Evolutionary conservation across 805 yeast genomes (phyloP).

Genomic region (Komagataella phaffii): DNA sequence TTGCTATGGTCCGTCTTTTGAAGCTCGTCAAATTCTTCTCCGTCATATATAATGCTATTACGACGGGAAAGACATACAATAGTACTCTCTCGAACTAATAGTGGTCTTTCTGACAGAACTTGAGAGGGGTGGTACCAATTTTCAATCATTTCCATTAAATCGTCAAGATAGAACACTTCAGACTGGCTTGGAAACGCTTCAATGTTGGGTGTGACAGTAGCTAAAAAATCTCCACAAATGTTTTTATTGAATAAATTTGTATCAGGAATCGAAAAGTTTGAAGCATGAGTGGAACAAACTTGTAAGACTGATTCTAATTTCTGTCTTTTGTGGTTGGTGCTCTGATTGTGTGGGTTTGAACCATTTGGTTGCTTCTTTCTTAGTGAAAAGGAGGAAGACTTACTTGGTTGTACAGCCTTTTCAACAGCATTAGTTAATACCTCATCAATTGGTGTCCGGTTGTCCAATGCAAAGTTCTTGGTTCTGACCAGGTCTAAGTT

Average conservation of each 20-base stretch:
- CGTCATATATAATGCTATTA: slow-evolving; percentile 17
- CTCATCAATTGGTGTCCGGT: neutral
- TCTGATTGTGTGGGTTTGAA: neutral
- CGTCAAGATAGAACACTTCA: slow-evolving; percentile 9
- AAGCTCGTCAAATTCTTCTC: slow-evolving; percentile 13
- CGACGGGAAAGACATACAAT: slow-evolving; percentile 13
- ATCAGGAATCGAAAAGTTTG: neutral
- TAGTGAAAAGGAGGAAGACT: neutral
- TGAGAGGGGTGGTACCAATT: slow-evolving; percentile 10
- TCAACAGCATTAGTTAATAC: neutral
- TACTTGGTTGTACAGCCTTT: neutral
- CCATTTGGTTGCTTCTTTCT: neutral
- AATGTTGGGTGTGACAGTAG: slow-evolving; percentile 10
- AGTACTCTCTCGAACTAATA: slow-evolving; percentile 13
- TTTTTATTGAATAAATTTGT: slow-evolving; percentile 9
- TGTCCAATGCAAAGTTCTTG: neutral
- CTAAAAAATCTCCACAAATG: slow-evolving; percentile 7
- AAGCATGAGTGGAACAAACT: neutral
- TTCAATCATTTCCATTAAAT: slow-evolving; percentile 16
- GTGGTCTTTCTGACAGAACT: slow-evolving; percentile 8
- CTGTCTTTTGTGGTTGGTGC: neutral
- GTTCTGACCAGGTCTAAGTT: neutral
- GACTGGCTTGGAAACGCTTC: slow-evolving; percentile 4
- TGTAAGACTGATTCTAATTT: neutral
- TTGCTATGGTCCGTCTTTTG: slow-evolving; percentile 8